Evolutionary conservation across 176 grass and related monocot species (phyloP).

Genomic region (Oryza rufipogon): DNA sequence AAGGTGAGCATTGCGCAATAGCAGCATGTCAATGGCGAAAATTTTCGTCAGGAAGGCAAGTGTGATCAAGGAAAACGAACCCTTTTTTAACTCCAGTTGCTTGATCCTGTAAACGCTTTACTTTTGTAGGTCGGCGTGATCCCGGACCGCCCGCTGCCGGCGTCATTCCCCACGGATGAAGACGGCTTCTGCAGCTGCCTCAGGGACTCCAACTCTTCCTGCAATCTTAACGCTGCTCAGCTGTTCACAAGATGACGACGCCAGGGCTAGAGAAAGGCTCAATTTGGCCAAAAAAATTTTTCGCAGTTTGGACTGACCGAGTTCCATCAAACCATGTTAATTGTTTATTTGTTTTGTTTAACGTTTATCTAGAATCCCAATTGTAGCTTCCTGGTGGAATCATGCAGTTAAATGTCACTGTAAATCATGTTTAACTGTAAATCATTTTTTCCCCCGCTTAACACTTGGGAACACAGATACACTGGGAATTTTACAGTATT

Average conservation of each 20-base stretch:
- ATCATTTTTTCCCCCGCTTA: not conserved
- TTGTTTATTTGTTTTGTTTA: not conserved
- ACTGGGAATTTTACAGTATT: not conserved
- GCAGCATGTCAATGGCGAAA: not conserved
- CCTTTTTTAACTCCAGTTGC: not conserved
- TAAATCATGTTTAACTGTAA: not conserved
- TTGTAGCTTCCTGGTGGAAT: not conserved
- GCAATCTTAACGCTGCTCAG: conserved; percentile 57
- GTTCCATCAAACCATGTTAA: not conserved
- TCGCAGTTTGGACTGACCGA: not conserved
- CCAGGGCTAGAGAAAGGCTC: not conserved
- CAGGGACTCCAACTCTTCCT: conserved; percentile 54
- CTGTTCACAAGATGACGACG: conserved; percentile 57
- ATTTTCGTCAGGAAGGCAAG: not conserved
- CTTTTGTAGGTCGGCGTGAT: conserved; percentile 68
- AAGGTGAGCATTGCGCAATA: conserved; percentile 56
- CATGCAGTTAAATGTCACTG: not conserved
- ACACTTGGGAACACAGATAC: not conserved
- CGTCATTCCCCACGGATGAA: conserved; percentile 66
- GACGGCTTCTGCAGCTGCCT: conserved; percentile 74
- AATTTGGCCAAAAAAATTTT: not conserved
- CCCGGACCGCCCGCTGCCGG: conserved; percentile 65
- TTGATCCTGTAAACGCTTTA: not conserved
- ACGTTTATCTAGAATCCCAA: not conserved
- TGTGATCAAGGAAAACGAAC: not conserved